Percentiles rank a stretch among this genome's conserved stretches.
Evolutionary conservation across 139 green algal species (phyloP).

Genomic region (Auxenochlorella protothecoides): DNA sequence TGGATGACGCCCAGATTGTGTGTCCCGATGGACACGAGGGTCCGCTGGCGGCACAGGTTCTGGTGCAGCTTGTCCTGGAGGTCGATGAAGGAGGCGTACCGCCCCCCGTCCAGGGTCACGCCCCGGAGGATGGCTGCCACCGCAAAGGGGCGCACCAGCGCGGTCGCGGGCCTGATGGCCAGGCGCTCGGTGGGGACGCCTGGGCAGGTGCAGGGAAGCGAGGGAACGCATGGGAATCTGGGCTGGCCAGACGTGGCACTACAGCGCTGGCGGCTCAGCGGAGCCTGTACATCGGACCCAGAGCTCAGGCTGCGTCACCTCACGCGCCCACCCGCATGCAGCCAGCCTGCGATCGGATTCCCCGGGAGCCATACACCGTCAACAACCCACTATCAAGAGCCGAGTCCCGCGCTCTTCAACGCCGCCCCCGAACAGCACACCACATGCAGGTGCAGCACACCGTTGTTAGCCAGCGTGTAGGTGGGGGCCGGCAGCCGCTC

Average conservation of each 20-base stretch:
- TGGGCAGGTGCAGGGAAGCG: background rate
- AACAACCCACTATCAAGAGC: background rate
- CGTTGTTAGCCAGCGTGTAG: constrained; percentile 67
- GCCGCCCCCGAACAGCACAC: background rate
- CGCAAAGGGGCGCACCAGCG: constrained; percentile 90
- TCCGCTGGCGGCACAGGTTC: constrained; percentile 93
- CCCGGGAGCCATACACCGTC: too few relatives aligned
- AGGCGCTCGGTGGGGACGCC: constrained; percentile 36
- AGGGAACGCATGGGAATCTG: background rate
- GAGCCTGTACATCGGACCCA: too few relatives aligned
- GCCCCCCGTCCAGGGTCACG: constrained; percentile 67
- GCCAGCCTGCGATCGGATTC: too few relatives aligned
- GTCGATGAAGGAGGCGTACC: constrained; percentile 97
- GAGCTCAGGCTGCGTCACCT: too few relatives aligned
- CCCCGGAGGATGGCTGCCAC: constrained; percentile 88
- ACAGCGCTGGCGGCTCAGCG: too few relatives aligned
- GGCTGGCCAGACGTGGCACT: too few relatives aligned
- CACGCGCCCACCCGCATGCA: too few relatives aligned
- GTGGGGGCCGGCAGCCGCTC: constrained; percentile 36
- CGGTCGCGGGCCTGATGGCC: constrained; percentile 72
- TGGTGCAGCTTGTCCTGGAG: constrained; percentile 98
- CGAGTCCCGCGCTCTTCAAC: background rate
- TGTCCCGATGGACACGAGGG: constrained; percentile 95
- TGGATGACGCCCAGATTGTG: constrained; percentile 85
- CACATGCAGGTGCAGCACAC: too few relatives aligned